Conservation (phyloP, 805 yeast genomes). For the Lachancea fermentati region DNA sequence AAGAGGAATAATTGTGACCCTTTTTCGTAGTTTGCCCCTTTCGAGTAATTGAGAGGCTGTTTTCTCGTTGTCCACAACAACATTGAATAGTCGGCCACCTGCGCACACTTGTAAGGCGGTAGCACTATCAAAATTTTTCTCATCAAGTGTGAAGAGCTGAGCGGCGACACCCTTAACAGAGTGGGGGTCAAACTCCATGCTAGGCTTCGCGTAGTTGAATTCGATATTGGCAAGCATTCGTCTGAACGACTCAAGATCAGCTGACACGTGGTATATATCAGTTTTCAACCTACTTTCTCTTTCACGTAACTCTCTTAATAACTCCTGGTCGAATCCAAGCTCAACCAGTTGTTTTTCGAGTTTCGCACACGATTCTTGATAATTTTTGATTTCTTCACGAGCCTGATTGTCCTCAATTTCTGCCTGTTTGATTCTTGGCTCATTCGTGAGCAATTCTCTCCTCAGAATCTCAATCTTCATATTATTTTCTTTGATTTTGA, state of each 20-base stretch:
- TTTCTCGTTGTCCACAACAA: slow-evolving; percentile 82
- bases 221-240: slow-evolving; percentile 69
- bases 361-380: slow-evolving; percentile 31
- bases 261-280: slow-evolving; percentile 39
- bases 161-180: slow-evolving; percentile 88
- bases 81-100: slow-evolving; percentile 83
- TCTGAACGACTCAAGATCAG: slow-evolving; percentile 49
- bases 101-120: slow-evolving; percentile 91
- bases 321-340: slow-evolving; percentile 53
- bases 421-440: slow-evolving; percentile 50
- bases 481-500: slow-evolving; percentile 52
- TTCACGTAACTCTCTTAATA: slow-evolving; percentile 39
- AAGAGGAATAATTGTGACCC: slow-evolving; percentile 89
- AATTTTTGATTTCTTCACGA: slow-evolving; percentile 36
- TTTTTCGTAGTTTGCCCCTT: slow-evolving; percentile 65
- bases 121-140: slow-evolving; percentile 53
- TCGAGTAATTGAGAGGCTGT: slow-evolving; percentile 82
- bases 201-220: slow-evolving; percentile 65
- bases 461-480: slow-evolving; percentile 53
- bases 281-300: slow-evolving; percentile 41
- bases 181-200: slow-evolving; percentile 49
- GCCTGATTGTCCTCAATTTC: slow-evolving; percentile 40
- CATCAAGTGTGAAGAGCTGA: slow-evolving; percentile 63
- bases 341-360: slow-evolving; percentile 40
- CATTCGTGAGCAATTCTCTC: slow-evolving; percentile 42